Evolutionary conservation across 2,329 filamentous ascomycete genomes (phyloP).

Genomic region (Boeremia exigua): DNA sequence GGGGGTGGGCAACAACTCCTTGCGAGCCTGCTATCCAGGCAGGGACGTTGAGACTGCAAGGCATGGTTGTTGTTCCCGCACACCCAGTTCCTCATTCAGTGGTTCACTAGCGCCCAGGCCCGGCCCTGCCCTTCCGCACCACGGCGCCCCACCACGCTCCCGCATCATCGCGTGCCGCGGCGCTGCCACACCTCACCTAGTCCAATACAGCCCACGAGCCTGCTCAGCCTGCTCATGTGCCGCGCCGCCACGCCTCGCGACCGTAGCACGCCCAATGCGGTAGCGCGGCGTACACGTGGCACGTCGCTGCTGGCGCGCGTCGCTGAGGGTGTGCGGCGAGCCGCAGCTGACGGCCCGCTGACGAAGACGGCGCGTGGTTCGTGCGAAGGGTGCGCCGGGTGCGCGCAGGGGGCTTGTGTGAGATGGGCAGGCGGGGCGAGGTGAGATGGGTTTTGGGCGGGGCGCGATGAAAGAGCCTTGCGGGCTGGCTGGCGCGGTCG

Average conservation of each 20-base stretch:
- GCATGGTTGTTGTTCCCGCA: not conserved
- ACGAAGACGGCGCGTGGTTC: too few species aligned
- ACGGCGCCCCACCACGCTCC: conserved; percentile 25
- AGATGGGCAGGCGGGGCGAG: too few species aligned
- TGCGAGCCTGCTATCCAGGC: too few species aligned
- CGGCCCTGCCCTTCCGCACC: conserved; percentile 19
- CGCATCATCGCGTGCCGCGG: conserved; percentile 12
- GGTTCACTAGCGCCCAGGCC: conserved; percentile 20
- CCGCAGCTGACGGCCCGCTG: conserved; percentile 2
- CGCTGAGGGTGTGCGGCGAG: conserved; percentile 17
- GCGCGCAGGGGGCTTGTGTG: too few species aligned
- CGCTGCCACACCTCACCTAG: not conserved
- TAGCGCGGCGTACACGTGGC: conserved; percentile 45
- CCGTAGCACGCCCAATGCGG: conserved; percentile 23
- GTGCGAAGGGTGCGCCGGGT: too few species aligned
- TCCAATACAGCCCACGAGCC: not conserved
- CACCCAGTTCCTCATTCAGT: conserved; percentile 22
- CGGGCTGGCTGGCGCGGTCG: not conserved
- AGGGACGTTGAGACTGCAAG: too few species aligned
- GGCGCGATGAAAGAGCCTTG: too few species aligned
- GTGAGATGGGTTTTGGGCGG: too few species aligned
- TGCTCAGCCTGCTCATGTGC: conserved; percentile 4
- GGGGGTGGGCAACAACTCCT: too few species aligned
- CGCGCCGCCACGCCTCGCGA: too few species aligned
- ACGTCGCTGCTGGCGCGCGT: conserved; percentile 35